Evolutionary conservation across 2,329 filamentous ascomycete species (phyloP).

Genomic region (Fusarium metavorans): DNA sequence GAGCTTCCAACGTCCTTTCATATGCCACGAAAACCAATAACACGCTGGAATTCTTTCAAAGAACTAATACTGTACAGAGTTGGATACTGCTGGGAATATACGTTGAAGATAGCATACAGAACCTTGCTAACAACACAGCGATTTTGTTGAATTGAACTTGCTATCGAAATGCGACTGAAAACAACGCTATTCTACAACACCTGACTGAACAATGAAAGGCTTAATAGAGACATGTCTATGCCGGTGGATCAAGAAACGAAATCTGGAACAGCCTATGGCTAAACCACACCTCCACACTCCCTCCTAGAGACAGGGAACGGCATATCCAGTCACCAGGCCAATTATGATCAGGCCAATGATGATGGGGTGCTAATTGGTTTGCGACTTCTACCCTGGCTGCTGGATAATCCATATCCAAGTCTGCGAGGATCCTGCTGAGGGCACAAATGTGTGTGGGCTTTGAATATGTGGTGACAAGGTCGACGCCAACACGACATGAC

Average conservation of each 20-base stretch:
- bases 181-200: not conserved
- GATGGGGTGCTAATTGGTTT: not conserved
- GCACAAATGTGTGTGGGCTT: slow-evolving; percentile 1
- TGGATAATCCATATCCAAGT: not conserved
- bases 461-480: not conserved
- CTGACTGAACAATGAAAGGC: not conserved
- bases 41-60: not conserved
- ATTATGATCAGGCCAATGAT: not conserved
- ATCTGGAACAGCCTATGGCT: not conserved
- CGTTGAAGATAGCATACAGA: not conserved
- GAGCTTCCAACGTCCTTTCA: too few relatives aligned
- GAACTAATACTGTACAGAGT: not conserved
- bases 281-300: not conserved
- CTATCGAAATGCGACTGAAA: not conserved
- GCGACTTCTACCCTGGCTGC: not conserved
- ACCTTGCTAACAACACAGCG: not conserved
- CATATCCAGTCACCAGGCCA: not conserved
- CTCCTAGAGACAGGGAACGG: not conserved
- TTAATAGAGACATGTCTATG: not conserved
- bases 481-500: slow-evolving; percentile 4
- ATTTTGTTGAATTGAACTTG: not conserved
- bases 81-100: not conserved
- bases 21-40: too few relatives aligned
- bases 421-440: not conserved
- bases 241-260: not conserved